Evolutionary conservation across 2,329 filamentous ascomycete species (phyloP).

Genomic region (Fusarium proliferatum): DNA sequence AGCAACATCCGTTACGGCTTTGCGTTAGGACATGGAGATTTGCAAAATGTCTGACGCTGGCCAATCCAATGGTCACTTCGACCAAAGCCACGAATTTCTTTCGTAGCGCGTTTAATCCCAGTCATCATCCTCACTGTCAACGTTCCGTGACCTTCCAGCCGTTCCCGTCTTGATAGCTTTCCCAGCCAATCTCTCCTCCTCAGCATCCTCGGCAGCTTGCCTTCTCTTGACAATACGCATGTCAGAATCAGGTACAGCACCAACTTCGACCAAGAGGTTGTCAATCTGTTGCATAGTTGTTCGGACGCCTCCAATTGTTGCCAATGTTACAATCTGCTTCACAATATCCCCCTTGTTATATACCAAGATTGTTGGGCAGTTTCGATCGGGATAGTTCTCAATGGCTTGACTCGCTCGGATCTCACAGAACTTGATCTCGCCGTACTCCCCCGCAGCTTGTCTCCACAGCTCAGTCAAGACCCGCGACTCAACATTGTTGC

Average conservation of each 20-base stretch:
- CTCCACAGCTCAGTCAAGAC: slow-evolving; percentile 88
- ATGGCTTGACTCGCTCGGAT: slow-evolving; percentile 93
- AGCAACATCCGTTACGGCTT: not conserved
- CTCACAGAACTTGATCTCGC: slow-evolving; percentile 97
- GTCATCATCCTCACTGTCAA: slow-evolving; percentile 68
- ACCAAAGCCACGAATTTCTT: not conserved
- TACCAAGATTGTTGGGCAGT: slow-evolving; percentile 92
- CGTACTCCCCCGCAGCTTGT: slow-evolving; percentile 84
- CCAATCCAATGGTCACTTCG: not conserved
- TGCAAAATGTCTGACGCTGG: not conserved
- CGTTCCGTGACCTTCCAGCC: slow-evolving; percentile 55
- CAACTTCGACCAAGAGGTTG: slow-evolving; percentile 81
- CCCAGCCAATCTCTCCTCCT: slow-evolving; percentile 64
- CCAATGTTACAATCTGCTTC: slow-evolving; percentile 90
- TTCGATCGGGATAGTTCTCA: slow-evolving; percentile 93
- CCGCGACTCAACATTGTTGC: slow-evolving; percentile 86
- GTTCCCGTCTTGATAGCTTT: slow-evolving; percentile 65
- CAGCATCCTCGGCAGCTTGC: slow-evolving; percentile 68
- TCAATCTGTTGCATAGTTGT: slow-evolving; percentile 82
- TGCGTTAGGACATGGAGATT: not conserved
- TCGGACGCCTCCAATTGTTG: slow-evolving; percentile 77
- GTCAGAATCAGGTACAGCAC: slow-evolving; percentile 82
- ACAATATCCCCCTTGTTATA: slow-evolving; percentile 94
- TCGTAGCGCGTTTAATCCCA: slow-evolving; percentile 64
- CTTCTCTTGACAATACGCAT: slow-evolving; percentile 76